Evolutionary conservation across 805 yeast genomes (phyloP), one percentile per base, ranked within the genome.

Genomic region (Geotrichum ghanense): DNA sequence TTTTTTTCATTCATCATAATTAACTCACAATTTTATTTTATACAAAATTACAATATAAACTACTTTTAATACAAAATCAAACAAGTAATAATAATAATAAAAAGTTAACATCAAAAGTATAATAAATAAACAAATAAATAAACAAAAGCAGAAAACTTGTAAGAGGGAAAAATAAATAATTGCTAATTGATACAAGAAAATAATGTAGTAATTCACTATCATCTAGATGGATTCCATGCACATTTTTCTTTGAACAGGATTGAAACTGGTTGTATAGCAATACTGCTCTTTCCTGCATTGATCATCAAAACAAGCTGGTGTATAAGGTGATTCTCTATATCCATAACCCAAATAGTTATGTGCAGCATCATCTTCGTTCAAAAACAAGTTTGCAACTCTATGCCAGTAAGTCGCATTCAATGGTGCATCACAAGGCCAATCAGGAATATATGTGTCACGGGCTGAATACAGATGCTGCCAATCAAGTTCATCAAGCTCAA

Each of bases 351-450:
- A 65, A 60, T 75, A 81, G 16, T 50, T 37, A 53, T 78, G 83
- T 45, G 79, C 70, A 52, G 68, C 62, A 2, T 61, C 68, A 27
- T 67, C 63, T 52, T 73, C 64, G 42, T 60, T 56, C 41, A 67
- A 65, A 52, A 81, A 66, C 34, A 63, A 61, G 23, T 65, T 60
- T 2, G 80, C 74, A 16, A 78, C 80, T 22, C 52, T 45, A 56
- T 79, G 78, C 87, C 87, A 79, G 67, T 78, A 80, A 17, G 78
- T 72, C 17, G 78, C 87, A 56, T 80, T 81, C 56, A 80, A 68
- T 7, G 85, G 83, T 14, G 80, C 66, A 9, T 60, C 53, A 10
- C 46, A 52, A 16, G 86, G 84, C 88, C 88, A 81, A 9, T 70
- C 59, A 10, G 75, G 66, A 46, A 73, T 75, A 50, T 77, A 81